Base-by-base conservation (phyloP, 352 stramenopile genomes). In the Phytopythium vexans region DNA sequence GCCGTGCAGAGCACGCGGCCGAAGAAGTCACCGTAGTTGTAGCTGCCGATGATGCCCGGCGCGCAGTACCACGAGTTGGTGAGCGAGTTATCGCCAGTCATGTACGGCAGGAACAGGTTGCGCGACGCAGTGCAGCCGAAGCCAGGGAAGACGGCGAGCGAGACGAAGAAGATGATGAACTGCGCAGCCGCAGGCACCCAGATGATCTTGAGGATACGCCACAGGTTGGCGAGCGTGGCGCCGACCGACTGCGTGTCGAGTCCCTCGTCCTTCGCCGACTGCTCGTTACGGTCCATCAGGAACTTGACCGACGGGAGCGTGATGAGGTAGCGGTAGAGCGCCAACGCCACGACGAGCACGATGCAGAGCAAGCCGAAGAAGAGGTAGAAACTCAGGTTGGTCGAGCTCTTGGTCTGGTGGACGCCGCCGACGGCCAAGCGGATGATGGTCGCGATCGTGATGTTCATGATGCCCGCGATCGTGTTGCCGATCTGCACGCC, bases 11-110 rank as follows among this genome's bases (percentile, higher is more conserved):
- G 42, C 21, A 87, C 49, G 37, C 76, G 72, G 4, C 72, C 79
- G 43, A 86, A 62, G 50, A 81, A 82, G 54, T 87, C 76, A 7
- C 76, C 76, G 63, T 77, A 83, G 74, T 84, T 84, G 70, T 82
- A 87, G 27, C 47, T 60, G 6, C 64, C 78, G 10, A 87, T 73
- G 32, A 86, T 77, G 12, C 75, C 78, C 0, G 78, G 73, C 6
- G 71, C 55, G 47, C 62, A 74, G 54, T 82, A 85, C 79, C 76
- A 88, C 10, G 60, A 56, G 3, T 7, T 27, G 0, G 60, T 70
- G 14, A 69, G 49, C 12, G 36, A 34, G 44, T 74, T 52, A 0
- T 16, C 27, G 8, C 62, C 62, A 11, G 57, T 35, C 11, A 54
- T 56, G 57, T 78, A 80, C 2, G 58, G 54, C 1, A 47, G 52